phyloP scores from a whole-genome alignment of 164 flowering plant genomes.

The Nelumbo lutea region DNA sequence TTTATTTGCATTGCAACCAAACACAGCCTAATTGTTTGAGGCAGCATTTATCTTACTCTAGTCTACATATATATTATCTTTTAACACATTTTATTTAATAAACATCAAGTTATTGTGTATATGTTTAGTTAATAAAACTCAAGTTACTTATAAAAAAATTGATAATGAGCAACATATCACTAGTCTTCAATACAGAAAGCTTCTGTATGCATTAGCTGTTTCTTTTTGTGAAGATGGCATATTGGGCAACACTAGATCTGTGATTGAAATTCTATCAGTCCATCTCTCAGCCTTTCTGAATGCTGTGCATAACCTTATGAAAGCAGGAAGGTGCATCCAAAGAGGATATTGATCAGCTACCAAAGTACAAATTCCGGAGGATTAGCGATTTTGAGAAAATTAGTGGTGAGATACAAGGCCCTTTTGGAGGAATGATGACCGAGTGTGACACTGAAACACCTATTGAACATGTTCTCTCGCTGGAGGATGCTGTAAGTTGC shows the following conservation, averaged over 20 bases:
- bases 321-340: conserved; percentile 75
- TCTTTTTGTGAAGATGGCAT: not conserved
- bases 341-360: conserved; percentile 57
- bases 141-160: no score
- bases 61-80: no score
- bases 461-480: conserved; percentile 36
- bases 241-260: not conserved
- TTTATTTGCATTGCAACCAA: no score
- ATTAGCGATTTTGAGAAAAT: conserved; percentile 37
- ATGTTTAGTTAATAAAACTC: no score
- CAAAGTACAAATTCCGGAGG: conserved; percentile 51
- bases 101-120: no score
- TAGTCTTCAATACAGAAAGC: not conserved
- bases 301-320: not conserved
- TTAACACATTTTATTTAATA: no score
- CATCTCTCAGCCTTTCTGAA: not conserved
- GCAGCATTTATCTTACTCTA: no score
- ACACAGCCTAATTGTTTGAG: no score
- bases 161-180: not conserved
- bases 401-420: conserved; percentile 38
- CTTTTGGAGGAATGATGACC: conserved; percentile 58
- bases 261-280: not conserved
- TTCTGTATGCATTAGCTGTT: not conserved
- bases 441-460: conserved; percentile 50
- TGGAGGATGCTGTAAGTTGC: conserved; percentile 69